Evolutionary conservation across 208 protist genomes (phyloP).

Genomic region (Entamoeba invadens): DNA sequence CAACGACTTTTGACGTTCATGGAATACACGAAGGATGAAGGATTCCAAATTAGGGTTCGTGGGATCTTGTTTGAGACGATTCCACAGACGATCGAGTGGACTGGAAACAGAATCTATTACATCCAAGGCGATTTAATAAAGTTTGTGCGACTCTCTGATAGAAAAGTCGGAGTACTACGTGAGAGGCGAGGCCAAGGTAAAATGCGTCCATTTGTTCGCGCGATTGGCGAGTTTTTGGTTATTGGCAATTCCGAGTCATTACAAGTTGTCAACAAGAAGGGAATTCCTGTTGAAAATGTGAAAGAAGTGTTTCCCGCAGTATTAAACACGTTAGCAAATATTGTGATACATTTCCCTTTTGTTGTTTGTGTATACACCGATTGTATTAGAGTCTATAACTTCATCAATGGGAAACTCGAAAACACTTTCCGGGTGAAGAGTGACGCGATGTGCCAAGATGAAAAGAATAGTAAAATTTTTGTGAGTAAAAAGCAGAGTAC

Average conservation of each 20-base stretch:
- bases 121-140: neutral
- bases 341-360: neutral
- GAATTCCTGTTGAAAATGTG: neutral
- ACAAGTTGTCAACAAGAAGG: neutral
- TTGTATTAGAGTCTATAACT: neutral
- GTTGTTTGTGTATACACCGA: neutral
- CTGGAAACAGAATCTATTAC: neutral
- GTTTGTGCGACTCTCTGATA: neutral
- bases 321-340: neutral
- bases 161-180: neutral
- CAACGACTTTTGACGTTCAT: neutral
- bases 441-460: neutral
- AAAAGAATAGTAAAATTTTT: neutral
- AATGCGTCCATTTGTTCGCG: neutral
- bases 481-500: neutral
- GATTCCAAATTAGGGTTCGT: neutral
- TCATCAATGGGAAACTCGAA: neutral
- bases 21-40: neutral
- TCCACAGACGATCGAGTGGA: neutral
- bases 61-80: neutral
- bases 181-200: neutral
- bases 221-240: neutral
- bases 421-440: neutral
- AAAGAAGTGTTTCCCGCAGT: neutral
- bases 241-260: neutral